These are phyloP conservation scores for Trichoderma sp. DNA, from an alignment of 2,329 filamentous ascomycete species.

Conservation along the genomic window DNA sequence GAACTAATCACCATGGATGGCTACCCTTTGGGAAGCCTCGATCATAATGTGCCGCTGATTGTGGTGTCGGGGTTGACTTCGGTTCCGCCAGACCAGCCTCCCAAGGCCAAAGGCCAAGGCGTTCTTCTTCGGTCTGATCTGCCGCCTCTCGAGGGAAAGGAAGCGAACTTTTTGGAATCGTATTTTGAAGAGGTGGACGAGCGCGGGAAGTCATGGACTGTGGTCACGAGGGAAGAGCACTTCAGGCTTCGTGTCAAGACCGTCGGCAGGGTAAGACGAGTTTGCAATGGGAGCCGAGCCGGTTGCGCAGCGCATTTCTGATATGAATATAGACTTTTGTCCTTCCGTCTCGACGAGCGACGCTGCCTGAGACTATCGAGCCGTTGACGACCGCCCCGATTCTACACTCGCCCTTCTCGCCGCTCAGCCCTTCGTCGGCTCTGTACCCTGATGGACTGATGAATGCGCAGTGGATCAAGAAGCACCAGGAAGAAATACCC, in stretches of 20 bases:
- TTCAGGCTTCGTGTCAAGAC: conserved; percentile 67
- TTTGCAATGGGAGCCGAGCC: background rate
- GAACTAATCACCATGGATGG: conserved; percentile 62
- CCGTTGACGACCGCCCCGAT: conserved; percentile 47
- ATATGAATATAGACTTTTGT: conserved; percentile 46
- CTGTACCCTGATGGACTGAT: conserved; percentile 90
- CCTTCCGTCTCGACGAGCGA: conserved; percentile 57
- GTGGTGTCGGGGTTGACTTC: conserved; percentile 71
- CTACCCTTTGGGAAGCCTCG: conserved; percentile 74
- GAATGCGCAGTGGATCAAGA: conserved; percentile 76
- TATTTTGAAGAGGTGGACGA: conserved; percentile 66
- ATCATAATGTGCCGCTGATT: conserved; percentile 82
- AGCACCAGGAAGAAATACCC: conserved; percentile 82
- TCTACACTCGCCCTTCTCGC: conserved; percentile 90
- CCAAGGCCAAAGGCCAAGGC: conserved; percentile 55
- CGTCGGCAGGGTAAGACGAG: conserved; percentile 72
- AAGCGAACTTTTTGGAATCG: conserved; percentile 62
- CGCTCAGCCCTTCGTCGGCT: conserved; percentile 75
- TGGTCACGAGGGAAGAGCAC: conserved; percentile 49
- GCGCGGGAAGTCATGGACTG: conserved; percentile 64
- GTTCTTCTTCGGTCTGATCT: conserved; percentile 68
- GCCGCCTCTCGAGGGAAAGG: conserved; percentile 61
- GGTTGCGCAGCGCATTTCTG: conserved; percentile 26
- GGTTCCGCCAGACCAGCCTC: conserved; percentile 42
- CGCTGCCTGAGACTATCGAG: conserved; percentile 51